Evolutionary conservation across 2,329 filamentous ascomycete species (phyloP), one percentile per base, ranked within the genome.

Genomic region (Apiospora phragmitis): DNA sequence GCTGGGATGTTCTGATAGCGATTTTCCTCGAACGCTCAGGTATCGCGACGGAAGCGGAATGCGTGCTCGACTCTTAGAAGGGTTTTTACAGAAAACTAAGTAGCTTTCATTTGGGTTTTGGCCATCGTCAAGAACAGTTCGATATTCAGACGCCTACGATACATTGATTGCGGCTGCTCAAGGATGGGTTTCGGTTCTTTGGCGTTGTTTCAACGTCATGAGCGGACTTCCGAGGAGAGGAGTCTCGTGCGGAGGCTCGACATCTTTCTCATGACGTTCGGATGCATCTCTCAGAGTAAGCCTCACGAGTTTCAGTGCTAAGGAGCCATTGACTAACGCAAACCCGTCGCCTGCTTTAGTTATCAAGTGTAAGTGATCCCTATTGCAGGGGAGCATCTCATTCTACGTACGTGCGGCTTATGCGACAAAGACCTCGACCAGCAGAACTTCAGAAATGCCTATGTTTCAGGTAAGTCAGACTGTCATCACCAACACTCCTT

Each of bases 221-320:
- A 78, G 70, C 76, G 77, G 29, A 75, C 76, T 29, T 73, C 78
- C 2, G 74, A 80, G 43, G 79, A 81, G 72, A 72, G 73, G 49
- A 76, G 77, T 69, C 73, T 80, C 18, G 79, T 81, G 49, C 75
- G 76, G 9, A 76, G 78, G 69, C 71, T 81, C 4, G 79, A 81
- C 67, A 76, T 80, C 43, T 81, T 80, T 71, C 75, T 81, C 21
- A 77, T 81, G 79, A 78, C 77, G 14, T 81, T 80, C 70, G 79
- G 79, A 4, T 81, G 79, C 47, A 71, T 81, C 4, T 80, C 79
- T 9, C 79, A 81, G 72, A 76, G 78, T 77, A 14, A 59, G 76
- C 70, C n/a, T 47, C 1, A 21, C 32, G 38, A 29, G 38, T 24
- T 67, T 21, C 18, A 11, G n/a, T 26, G 4, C 21, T 21, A 24